These are phyloP conservation scores for Pseudocercospora fuligena DNA, from an alignment of 2,329 filamentous ascomycete genomes.

Conservation along the genomic window DNA sequence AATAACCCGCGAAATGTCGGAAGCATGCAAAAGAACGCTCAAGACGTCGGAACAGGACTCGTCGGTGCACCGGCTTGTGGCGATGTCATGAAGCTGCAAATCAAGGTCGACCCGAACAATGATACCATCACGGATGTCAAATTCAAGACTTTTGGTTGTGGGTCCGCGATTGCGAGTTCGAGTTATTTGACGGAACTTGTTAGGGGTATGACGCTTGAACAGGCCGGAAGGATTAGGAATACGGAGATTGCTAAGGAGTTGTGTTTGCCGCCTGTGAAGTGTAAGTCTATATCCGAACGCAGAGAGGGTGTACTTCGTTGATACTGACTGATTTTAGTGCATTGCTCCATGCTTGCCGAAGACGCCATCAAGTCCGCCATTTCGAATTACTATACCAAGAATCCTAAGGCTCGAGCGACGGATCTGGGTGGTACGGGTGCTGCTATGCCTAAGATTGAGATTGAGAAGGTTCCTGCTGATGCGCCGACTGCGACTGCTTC, in stretches of 20 bases:
- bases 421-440: constrained; percentile 76
- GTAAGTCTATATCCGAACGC: constrained; percentile 56
- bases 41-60: constrained; percentile 86
- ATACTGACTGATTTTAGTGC: constrained; percentile 58
- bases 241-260: constrained; percentile 98
- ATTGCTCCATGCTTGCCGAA: constrained; percentile 91
- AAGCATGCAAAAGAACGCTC: constrained; percentile 76
- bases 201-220: constrained; percentile 92
- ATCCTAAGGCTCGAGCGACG: constrained; percentile 74
- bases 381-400: constrained; percentile 89
- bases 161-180: constrained; percentile 90
- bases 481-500: constrained; percentile 25
- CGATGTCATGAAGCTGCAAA: constrained; percentile 94
- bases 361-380: constrained; percentile 93
- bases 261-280: constrained; percentile 83
- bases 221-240: constrained; percentile 91
- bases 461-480: constrained; percentile 56
- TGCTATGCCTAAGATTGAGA: constrained; percentile 68
- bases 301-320: background rate
- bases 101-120: constrained; percentile 84
- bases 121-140: constrained; percentile 93
- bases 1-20: constrained; percentile 79
- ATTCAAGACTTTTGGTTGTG: constrained; percentile 98
- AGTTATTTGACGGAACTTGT: constrained; percentile 95
- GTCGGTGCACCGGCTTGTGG: constrained; percentile 89